Conservation (phyloP, 306 rosid species). For the Echinosophora koreensis region DNA sequence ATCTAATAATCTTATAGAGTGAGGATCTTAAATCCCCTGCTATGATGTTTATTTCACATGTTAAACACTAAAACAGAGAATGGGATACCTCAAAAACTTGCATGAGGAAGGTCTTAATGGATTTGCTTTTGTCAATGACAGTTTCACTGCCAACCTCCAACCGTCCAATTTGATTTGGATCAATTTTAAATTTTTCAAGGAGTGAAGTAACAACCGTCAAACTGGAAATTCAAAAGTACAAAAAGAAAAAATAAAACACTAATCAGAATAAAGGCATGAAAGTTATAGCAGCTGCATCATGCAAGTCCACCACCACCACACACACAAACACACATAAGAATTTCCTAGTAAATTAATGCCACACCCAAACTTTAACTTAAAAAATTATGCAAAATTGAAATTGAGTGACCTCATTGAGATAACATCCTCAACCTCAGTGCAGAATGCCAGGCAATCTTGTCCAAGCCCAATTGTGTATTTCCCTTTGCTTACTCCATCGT, state of each 20-base stretch:
- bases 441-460: constrained; percentile 98
- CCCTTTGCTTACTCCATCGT: constrained; percentile 97
- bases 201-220: constrained; percentile 89
- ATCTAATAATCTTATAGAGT: constrained; percentile 20
- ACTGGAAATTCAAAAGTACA: constrained; percentile 64
- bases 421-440: constrained; percentile 93
- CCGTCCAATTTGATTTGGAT: constrained; percentile 96
- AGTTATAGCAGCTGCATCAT: constrained; percentile 24
- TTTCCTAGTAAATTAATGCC: neutral
- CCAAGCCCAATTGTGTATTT: constrained; percentile 98
- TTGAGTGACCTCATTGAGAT: constrained; percentile 88
- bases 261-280: constrained; percentile 19
- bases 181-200: constrained; percentile 84
- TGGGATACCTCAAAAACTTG: constrained; percentile 86
- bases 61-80: constrained; percentile 1
- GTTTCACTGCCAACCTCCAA: constrained; percentile 99
- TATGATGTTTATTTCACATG: neutral
- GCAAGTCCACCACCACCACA: neutral
- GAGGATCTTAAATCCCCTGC: constrained; percentile 5
- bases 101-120: constrained; percentile 98
- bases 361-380: neutral
- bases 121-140: constrained; percentile 98
- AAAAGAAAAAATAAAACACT: neutral
- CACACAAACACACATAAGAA: too few species aligned
- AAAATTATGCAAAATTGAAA: neutral